Conservation (phyloP, 768 basidiomycete species). For the Podaxis pistillaris region DNA sequence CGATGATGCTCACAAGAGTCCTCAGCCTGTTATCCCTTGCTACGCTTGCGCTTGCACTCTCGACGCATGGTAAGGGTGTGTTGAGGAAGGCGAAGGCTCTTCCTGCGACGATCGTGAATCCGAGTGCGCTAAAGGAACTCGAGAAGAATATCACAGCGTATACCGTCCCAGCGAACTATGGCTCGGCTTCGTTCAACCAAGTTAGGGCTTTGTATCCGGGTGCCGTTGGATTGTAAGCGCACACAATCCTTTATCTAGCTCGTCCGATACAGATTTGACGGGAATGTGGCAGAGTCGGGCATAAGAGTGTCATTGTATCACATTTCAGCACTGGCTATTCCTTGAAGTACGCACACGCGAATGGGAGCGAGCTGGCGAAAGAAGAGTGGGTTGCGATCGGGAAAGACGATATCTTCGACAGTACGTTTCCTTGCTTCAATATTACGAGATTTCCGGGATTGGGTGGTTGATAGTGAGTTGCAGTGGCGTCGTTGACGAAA, state of each 20-base stretch:
- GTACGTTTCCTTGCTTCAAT: constrained; percentile 16
- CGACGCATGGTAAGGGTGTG: not conserved
- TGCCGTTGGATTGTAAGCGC: constrained; percentile 24
- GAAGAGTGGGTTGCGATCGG: constrained; percentile 17
- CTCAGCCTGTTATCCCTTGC: not conserved
- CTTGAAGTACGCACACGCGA: constrained; percentile 22
- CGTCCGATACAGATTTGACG: not conserved
- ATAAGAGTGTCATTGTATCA: constrained; percentile 24
- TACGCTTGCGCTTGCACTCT: not conserved
- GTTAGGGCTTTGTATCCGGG: constrained; percentile 26
- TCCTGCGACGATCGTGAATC: not conserved
- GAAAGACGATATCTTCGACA: constrained; percentile 26
- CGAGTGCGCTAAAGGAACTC: constrained; percentile 19
- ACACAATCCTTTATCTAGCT: not conserved
- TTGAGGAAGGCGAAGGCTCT: not conserved
- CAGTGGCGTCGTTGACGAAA: constrained; percentile 31
- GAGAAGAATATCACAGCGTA: constrained; percentile 24
- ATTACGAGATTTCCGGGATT: not conserved
- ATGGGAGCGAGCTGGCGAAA: constrained; percentile 21
- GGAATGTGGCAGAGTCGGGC: constrained; percentile 18
- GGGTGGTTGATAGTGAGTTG: not conserved
- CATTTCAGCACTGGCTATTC: constrained; percentile 26
- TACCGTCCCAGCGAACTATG: constrained; percentile 21
- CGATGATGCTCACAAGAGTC: not conserved
- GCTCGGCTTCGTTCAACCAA: constrained; percentile 20